phyloP scores from a whole-genome alignment of 345 rosid species.

The Melaleuca quinquenervia region DNA sequence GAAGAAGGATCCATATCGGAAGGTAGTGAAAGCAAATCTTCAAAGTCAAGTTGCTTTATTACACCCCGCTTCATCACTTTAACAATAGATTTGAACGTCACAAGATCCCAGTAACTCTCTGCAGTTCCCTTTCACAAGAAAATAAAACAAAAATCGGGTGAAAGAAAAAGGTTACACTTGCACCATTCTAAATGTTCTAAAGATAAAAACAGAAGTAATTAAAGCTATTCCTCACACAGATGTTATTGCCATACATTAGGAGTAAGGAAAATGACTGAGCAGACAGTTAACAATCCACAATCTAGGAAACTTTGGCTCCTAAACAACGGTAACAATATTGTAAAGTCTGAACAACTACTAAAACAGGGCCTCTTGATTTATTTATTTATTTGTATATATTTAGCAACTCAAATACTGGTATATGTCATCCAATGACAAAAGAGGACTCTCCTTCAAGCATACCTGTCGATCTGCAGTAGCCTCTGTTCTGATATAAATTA shows the following conservation, averaged over 20 bases:
- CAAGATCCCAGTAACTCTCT: constrained; percentile 41
- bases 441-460: neutral
- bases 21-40: constrained; percentile 68
- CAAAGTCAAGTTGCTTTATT: constrained; percentile 69
- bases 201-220: neutral
- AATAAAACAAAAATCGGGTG: neutral
- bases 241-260: neutral
- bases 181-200: neutral
- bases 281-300: neutral
- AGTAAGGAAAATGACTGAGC: neutral
- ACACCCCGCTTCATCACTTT: constrained; percentile 56
- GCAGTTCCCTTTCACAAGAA: constrained; percentile 25
- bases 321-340: neutral
- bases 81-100: constrained; percentile 53
- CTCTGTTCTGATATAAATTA: neutral
- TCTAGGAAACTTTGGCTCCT: neutral
- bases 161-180: neutral
- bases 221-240: neutral
- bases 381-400: neutral
- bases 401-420: neutral
- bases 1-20: constrained; percentile 62
- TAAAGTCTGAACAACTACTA: neutral
- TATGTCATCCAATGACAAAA: neutral
- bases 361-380: neutral
- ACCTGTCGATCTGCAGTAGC: neutral